Evolutionary conservation across 202 grass and related monocot genomes (phyloP), one percentile per base, ranked within the genome.

Genomic region (Panicum virgatum): DNA sequence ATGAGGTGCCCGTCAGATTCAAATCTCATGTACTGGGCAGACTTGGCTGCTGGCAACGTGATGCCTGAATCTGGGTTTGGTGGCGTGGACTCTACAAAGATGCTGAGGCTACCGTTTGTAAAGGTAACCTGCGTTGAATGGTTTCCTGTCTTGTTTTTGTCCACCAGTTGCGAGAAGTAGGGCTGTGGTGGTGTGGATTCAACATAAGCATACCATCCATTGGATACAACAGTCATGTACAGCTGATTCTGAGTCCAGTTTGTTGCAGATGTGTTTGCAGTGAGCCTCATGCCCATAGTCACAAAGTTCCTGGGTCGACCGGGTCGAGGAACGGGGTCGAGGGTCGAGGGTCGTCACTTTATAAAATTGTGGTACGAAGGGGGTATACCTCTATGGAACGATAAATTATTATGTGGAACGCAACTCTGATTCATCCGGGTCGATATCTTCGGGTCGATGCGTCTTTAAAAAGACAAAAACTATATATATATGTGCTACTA

Each of bases 1-100:
- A 52, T 88, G 4, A 92, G 79, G 20, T 83, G 78, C 11, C 90
- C 86, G 16, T 86, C 86, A 15, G 37, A 57, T 32, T 89, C 83
- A 22, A 86, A 66, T 47, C 90, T 86, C 44, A 92, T 72, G 44
- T 72, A 92, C 44, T 80, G 89, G 60, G 52, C 61, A 8, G 81
- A 73, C 6, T 48, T 69, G 0, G 77, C 77, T 64, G 20, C 32
- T 46, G 72, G 77, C 27, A 85, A 32, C n/a, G 14, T 0, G 38
- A 87, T 72, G 7, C 6, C 23, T 15, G 0, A 52, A 36, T 43
- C 3, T 73, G 65, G 61, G 34, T 52, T 16, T 73, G 72, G 14
- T 3, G 63, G 16, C 12, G 5, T 76, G 20, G 75, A 79, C 9
- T 22, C 26, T 13, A 47, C 47, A 62, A 20, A 80, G 32, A 51